Evolutionary conservation across 441 rosid genomes (phyloP).

Genomic region (Eruca vesicaria): DNA sequence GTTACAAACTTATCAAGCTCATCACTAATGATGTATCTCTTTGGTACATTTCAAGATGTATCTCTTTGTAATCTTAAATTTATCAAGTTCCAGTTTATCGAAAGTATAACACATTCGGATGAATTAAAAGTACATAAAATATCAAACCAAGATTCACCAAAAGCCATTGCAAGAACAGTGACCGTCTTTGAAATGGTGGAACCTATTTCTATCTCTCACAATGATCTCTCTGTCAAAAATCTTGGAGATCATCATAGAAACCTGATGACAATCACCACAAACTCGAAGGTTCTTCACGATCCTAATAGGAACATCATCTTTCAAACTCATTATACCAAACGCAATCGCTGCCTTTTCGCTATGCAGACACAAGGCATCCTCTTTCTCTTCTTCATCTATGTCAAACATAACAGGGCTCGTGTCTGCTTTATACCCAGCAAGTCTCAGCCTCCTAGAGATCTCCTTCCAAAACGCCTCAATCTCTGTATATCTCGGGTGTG

Average conservation of each 20-base stretch:
- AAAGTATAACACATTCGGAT: background rate
- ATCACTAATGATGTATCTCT: background rate
- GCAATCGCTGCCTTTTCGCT: slow-evolving; percentile 49
- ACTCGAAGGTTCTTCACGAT: slow-evolving; percentile 48
- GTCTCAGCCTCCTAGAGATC: slow-evolving; percentile 42
- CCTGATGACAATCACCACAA: slow-evolving; percentile 48
- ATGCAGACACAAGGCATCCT: slow-evolving; percentile 42
- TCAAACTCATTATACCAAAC: slow-evolving; percentile 46
- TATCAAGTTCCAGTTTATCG: background rate
- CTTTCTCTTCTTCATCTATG: slow-evolving; percentile 50
- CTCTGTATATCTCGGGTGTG: slow-evolving; percentile 43
- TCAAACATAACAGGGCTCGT: slow-evolving; percentile 44
- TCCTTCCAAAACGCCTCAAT: slow-evolving; percentile 40
- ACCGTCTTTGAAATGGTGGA: slow-evolving; percentile 45
- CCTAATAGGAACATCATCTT: slow-evolving; percentile 40
- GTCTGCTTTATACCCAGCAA: slow-evolving; percentile 46
- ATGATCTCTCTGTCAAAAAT: slow-evolving; percentile 37
- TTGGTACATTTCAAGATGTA: slow-evolving; percentile 8
- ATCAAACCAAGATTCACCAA: slow-evolving; percentile 34
- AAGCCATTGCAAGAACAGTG: slow-evolving; percentile 39
- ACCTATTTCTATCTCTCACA: slow-evolving; percentile 38
- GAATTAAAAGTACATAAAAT: background rate
- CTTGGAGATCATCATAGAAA: slow-evolving; percentile 44
- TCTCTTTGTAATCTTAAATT: background rate
- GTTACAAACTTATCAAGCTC: background rate